These are phyloP conservation scores for Coemansia nantahalensis DNA, from an alignment of 192 early-diverging fungal genomes.

Conservation along the genomic window DNA sequence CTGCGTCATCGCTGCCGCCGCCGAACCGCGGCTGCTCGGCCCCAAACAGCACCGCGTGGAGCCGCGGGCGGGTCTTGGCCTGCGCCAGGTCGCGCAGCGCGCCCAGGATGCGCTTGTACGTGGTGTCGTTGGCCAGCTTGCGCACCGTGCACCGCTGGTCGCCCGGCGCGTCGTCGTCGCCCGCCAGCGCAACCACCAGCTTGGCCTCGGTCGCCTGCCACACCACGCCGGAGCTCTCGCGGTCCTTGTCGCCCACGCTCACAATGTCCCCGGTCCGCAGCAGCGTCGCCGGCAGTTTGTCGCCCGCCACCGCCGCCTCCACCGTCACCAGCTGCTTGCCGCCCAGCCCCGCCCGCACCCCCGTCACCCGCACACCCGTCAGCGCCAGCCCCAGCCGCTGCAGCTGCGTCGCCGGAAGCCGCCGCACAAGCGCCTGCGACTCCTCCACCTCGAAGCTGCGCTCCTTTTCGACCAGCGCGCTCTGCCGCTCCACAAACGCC, in stretches of 20 bases:
- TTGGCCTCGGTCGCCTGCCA: conserved; percentile 56
- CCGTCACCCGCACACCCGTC: conserved; percentile 57
- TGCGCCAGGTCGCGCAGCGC: conserved; percentile 30
- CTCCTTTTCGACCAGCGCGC: conserved; percentile 57
- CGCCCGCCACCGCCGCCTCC: conserved; percentile 58
- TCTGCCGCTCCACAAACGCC: conserved; percentile 37
- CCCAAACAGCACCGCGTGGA: conserved; percentile 49
- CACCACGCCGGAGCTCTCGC: conserved; percentile 43
- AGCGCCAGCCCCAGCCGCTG: conserved; percentile 66
- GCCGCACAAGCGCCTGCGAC: conserved; percentile 22
- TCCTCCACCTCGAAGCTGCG: conserved; percentile 49
- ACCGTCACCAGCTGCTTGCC: conserved; percentile 67
- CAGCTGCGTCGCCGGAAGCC: conserved; percentile 59
- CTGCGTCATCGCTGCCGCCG: too few relatives aligned
- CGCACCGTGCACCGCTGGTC: conserved; percentile 58
- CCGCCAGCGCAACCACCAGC: conserved; percentile 63
- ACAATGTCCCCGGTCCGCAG: conserved; percentile 73
- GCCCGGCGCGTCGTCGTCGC: conserved; percentile 59
- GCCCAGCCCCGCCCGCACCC: conserved; percentile 65
- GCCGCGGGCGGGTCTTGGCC: conserved; percentile 15
- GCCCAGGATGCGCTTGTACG: conserved; percentile 42
- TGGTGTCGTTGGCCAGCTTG: conserved; percentile 56
- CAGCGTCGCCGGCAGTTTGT: conserved; percentile 58
- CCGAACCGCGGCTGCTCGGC: conserved; percentile 26
- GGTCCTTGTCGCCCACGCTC: conserved; percentile 33